phyloP scores from a whole-genome alignment of 495 filamentous ascomycete genomes.

The Xylaria telfairii region DNA sequence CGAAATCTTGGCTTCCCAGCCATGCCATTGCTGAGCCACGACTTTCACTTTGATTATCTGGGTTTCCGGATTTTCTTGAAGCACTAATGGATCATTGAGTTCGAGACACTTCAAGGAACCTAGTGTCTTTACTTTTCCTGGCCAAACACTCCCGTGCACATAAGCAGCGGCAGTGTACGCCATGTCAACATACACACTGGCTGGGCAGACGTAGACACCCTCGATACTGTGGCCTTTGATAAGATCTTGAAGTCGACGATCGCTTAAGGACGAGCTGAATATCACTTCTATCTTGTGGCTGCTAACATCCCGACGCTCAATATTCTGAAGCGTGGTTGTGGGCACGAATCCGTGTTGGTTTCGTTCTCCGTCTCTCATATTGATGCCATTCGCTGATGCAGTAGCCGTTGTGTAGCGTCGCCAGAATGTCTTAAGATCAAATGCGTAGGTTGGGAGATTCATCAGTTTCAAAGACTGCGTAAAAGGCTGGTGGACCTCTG shows the following conservation, averaged over 20 bases:
- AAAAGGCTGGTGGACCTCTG: constrained; percentile 69
- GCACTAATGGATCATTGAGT: constrained; percentile 63
- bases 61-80: constrained; percentile 46
- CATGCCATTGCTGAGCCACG: constrained; percentile 19
- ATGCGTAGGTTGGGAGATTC: constrained; percentile 66
- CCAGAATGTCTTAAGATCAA: constrained; percentile 73
- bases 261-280: constrained; percentile 60
- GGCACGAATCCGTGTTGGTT: constrained; percentile 40
- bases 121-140: constrained; percentile 43
- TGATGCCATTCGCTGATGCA: constrained; percentile 50
- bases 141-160: constrained; percentile 55
- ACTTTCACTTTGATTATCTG: constrained; percentile 38
- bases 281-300: constrained; percentile 53
- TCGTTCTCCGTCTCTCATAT: constrained; percentile 52
- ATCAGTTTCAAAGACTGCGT: constrained; percentile 57
- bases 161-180: constrained; percentile 68
- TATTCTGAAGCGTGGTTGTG: constrained; percentile 43
- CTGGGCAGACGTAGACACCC: constrained; percentile 46
- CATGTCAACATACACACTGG: constrained; percentile 69
- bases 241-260: constrained; percentile 57
- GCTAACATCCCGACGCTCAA: constrained; percentile 52
- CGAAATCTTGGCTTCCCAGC: constrained; percentile 21
- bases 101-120: constrained; percentile 55
- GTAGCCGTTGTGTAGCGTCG: constrained; percentile 59
- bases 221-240: constrained; percentile 70